Percentiles rank a stretch among this genome's conserved stretches.
Evolutionary conservation across 768 basidiomycete genomes (phyloP).

Genomic region (Tylopilus subfusipes): DNA sequence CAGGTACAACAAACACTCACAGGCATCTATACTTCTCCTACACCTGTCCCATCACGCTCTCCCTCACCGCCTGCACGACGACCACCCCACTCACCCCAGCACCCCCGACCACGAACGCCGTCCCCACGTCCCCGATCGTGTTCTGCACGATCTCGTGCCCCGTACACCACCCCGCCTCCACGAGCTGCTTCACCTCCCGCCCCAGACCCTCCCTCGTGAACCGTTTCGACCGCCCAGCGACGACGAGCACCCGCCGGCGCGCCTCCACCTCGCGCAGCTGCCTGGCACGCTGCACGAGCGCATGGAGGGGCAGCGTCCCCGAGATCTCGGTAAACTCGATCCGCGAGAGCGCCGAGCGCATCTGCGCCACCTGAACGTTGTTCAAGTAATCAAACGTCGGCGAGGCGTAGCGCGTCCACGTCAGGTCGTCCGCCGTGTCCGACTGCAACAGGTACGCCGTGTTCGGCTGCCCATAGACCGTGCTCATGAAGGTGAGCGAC

Average conservation of each 20-base stretch:
- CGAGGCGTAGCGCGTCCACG: conserved; percentile 64
- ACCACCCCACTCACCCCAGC: conserved; percentile 57
- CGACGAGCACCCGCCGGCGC: conserved; percentile 49
- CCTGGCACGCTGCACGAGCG: conserved; percentile 44
- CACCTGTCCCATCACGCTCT: neutral
- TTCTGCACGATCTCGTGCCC: conserved; percentile 48
- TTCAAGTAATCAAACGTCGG: conserved; percentile 10
- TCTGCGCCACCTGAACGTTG: neutral
- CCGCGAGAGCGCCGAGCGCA: conserved; percentile 49
- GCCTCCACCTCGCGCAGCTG: conserved; percentile 17
- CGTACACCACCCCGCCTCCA: conserved; percentile 27
- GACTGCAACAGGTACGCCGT: conserved; percentile 70
- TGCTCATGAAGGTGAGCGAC: conserved; percentile 58
- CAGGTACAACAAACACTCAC: too few species aligned
- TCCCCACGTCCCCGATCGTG: conserved; percentile 83
- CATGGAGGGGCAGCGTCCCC: conserved; percentile 54
- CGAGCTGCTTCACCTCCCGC: conserved; percentile 53
- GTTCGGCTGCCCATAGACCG: conserved; percentile 62
- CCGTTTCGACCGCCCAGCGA: conserved; percentile 74
- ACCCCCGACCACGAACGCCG: conserved; percentile 65
- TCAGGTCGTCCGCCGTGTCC: conserved; percentile 75
- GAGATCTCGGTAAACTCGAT: conserved; percentile 56
- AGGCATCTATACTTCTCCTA: neutral
- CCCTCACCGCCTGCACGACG: conserved; percentile 56
- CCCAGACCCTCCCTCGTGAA: conserved; percentile 58